phyloP scores from a whole-genome alignment of 108 stramenopile genomes.

The Bacterosira constricta region DNA sequence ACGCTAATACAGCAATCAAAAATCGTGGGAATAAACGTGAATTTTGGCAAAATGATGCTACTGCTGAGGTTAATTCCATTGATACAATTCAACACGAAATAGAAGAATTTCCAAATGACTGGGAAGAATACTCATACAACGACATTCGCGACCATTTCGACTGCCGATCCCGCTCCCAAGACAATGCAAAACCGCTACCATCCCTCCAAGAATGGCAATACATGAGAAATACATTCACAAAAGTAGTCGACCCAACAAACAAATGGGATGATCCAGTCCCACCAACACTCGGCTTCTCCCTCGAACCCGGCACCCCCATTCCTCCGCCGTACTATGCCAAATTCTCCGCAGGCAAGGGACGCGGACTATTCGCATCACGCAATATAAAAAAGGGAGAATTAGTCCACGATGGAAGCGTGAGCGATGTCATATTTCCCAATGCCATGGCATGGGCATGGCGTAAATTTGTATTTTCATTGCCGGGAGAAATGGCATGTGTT shows the following conservation, averaged over 20 bases:
- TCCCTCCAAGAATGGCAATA: neutral
- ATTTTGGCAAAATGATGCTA: too few relatives aligned
- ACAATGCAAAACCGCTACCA: neutral
- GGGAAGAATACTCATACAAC: neutral
- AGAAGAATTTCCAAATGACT: neutral
- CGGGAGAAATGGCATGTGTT: slow-evolving; percentile 4
- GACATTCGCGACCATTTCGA: neutral
- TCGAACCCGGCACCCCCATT: too few relatives aligned
- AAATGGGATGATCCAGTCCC: neutral
- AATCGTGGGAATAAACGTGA: too few relatives aligned
- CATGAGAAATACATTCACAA: neutral
- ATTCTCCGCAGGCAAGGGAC: neutral
- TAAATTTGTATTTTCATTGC: neutral
- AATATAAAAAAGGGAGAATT: slow-evolving; percentile 3
- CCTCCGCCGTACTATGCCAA: slow-evolving; percentile 3
- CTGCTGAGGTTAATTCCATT: too few relatives aligned
- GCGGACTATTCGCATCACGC: neutral
- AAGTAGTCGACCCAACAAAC: neutral
- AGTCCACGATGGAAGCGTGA: neutral
- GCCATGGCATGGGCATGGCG: neutral
- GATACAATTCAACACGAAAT: too few relatives aligned
- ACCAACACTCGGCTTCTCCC: neutral
- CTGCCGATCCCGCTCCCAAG: neutral
- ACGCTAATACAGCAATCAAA: too few relatives aligned
- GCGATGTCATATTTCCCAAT: neutral